These are phyloP conservation scores for Sporothrix luriei DNA, from an alignment of 2,329 filamentous ascomycete genomes.

Conservation along the genomic window DNA sequence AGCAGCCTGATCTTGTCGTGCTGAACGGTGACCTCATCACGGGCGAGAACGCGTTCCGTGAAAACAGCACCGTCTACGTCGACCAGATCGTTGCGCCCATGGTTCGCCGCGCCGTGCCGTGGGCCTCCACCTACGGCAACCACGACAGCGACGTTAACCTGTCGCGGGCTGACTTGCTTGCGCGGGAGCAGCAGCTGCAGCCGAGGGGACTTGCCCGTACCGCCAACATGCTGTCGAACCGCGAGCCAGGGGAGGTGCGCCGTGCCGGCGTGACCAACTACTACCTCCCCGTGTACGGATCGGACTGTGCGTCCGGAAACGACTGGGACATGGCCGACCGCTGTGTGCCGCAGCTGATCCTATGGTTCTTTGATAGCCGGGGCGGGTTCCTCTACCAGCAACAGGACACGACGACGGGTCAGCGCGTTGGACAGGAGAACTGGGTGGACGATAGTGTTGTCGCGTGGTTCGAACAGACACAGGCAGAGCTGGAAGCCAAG, in stretches of 20 bases:
- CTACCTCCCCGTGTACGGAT: slow-evolving; percentile 41
- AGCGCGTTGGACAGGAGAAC: slow-evolving; percentile 39
- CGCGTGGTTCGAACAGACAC: slow-evolving; percentile 49
- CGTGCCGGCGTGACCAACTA: slow-evolving; percentile 41
- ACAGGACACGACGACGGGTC: slow-evolving; percentile 31
- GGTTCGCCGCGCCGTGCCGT: slow-evolving; percentile 50
- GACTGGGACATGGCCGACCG: slow-evolving; percentile 15
- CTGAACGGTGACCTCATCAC: slow-evolving; percentile 67
- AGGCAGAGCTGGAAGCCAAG: slow-evolving; percentile 39
- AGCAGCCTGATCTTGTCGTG: slow-evolving; percentile 54
- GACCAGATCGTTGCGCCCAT: slow-evolving; percentile 55
- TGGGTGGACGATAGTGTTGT: slow-evolving; percentile 52
- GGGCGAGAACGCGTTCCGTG: slow-evolving; percentile 55
- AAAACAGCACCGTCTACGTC: slow-evolving; percentile 53
- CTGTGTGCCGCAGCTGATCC: slow-evolving; percentile 44
- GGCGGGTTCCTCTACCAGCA: slow-evolving; percentile 51
- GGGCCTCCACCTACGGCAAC: slow-evolving; percentile 64
- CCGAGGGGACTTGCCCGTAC: slow-evolving; percentile 37
- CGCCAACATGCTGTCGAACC: slow-evolving; percentile 36
- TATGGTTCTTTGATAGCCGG: slow-evolving; percentile 66
- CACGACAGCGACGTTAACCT: slow-evolving; percentile 59
- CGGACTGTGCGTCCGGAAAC: slow-evolving; percentile 31
- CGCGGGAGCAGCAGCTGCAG: slow-evolving; percentile 37
- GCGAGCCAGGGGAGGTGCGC: neutral
- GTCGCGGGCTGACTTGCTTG: slow-evolving; percentile 43